phyloP scores from a whole-genome alignment of 768 basidiomycete genomes.

The Leccinum rimulosum region DNA sequence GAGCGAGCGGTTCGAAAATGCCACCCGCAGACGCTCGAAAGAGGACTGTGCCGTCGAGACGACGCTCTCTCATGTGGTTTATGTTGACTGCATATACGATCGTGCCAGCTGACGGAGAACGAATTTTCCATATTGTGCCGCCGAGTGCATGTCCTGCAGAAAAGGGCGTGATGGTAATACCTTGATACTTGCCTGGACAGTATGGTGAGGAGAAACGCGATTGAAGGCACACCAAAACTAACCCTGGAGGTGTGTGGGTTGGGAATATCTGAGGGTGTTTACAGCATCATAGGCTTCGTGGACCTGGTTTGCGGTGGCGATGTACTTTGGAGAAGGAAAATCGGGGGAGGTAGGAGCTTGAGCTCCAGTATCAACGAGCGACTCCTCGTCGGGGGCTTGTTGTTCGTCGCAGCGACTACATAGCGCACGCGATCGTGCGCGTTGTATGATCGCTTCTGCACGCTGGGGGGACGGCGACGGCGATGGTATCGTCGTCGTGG shows the following conservation, averaged over 20 bases:
- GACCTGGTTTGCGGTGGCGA: conserved; percentile 81
- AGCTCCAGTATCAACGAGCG: conserved; percentile 20
- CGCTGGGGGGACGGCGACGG: too few relatives aligned
- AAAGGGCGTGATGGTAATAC: conserved; percentile 92
- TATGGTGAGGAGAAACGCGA: conserved; percentile 4
- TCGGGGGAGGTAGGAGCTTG: conserved; percentile 10
- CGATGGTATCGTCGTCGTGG: too few relatives aligned
- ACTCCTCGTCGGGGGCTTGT: conserved; percentile 43
- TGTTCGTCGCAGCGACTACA: conserved; percentile 80
- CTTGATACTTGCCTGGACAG: conserved; percentile 78
- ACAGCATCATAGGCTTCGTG: conserved; percentile 91
- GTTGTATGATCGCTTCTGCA: too few relatives aligned
- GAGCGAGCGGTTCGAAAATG: conserved; percentile 79
- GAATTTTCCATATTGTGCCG: conserved; percentile 97
- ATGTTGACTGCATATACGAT: too few relatives aligned
- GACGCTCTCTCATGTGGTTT: too few relatives aligned
- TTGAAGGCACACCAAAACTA: conserved; percentile 20
- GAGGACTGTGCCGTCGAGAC: too few relatives aligned
- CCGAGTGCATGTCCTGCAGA: conserved; percentile 94
- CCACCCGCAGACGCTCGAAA: conserved; percentile 68
- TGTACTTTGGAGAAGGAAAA: conserved; percentile 42
- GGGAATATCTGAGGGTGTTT: conserved; percentile 91
- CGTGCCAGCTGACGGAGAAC: conserved; percentile 96
- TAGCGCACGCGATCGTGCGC: too few relatives aligned
- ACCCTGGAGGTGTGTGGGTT: conserved; percentile 95